Conservation (phyloP, 352 stramenopile species). For the Pelagophyceae sp. region DNA sequence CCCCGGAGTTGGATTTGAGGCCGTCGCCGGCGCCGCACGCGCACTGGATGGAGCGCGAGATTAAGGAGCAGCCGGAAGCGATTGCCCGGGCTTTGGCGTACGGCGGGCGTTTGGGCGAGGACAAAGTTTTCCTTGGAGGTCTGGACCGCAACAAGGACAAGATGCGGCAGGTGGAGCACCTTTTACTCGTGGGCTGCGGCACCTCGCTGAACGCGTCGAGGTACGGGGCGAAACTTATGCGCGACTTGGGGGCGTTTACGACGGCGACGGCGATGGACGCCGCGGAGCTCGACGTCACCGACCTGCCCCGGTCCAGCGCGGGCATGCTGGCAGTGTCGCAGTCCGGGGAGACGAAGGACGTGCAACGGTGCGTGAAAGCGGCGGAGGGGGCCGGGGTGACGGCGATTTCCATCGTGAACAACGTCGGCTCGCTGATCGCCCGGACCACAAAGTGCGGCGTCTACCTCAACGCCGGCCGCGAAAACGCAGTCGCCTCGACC, state of each 20-base stretch:
- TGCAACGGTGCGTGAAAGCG: slow-evolving; percentile 80
- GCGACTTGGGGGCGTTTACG: slow-evolving; percentile 85
- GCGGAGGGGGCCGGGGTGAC: slow-evolving; percentile 61
- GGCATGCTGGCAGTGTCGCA: slow-evolving; percentile 92
- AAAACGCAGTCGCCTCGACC: slow-evolving; percentile 94
- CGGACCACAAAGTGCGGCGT: slow-evolving; percentile 81
- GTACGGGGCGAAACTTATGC: slow-evolving; percentile 93
- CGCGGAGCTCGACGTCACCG: slow-evolving; percentile 53
- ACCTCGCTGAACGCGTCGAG: slow-evolving; percentile 86
- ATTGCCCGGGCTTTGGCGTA: slow-evolving; percentile 85
- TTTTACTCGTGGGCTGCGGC: slow-evolving; percentile 85
- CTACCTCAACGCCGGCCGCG: slow-evolving; percentile 93
- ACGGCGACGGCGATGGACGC: slow-evolving; percentile 78
- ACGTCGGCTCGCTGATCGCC: slow-evolving; percentile 92
- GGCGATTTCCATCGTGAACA: slow-evolving; percentile 88
- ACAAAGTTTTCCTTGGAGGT: slow-evolving; percentile 83
- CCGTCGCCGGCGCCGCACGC: slow-evolving; percentile 82
- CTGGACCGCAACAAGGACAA: slow-evolving; percentile 78
- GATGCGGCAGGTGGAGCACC: slow-evolving; percentile 77
- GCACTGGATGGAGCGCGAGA: slow-evolving; percentile 83
- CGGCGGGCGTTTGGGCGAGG: slow-evolving; percentile 78
- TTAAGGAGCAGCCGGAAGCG: slow-evolving; percentile 83
- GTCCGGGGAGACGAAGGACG: slow-evolving; percentile 94
- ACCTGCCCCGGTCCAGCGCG: background rate
- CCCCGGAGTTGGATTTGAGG: slow-evolving; percentile 54